Percentiles rank a stretch among this genome's conserved stretches.
Conservation (phyloP, 2,329 filamentous ascomycete species). For the Alternaria sp. region DNA sequence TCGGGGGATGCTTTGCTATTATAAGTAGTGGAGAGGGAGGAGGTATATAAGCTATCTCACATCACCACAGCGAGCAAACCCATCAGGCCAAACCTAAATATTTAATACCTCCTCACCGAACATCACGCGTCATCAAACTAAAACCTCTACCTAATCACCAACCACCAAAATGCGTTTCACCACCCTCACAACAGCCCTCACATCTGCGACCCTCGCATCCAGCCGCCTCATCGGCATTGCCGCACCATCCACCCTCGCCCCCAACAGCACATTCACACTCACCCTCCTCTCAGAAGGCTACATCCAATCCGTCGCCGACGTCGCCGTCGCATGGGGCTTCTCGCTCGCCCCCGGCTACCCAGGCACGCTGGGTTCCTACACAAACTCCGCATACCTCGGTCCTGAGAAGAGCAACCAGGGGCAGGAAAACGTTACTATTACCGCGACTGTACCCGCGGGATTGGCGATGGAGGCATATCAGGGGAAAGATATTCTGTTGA, state of each 20-base stretch:
- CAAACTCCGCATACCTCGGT: constrained; percentile 46
- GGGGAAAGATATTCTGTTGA: constrained; percentile 26
- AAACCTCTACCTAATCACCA: background rate
- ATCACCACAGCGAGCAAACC: too few species aligned
- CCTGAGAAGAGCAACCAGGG: constrained; percentile 33
- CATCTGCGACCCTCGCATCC: constrained; percentile 31
- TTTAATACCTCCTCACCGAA: background rate
- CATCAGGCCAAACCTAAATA: background rate
- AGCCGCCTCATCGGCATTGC: constrained; percentile 55
- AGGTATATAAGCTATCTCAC: background rate
- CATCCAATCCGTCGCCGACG: constrained; percentile 55
- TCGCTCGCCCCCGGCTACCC: constrained; percentile 25
- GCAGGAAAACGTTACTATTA: constrained; percentile 31
- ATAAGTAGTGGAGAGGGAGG: background rate
- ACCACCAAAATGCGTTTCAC: constrained; percentile 25
- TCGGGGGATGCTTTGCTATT: background rate
- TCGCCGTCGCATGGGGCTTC: constrained; percentile 55
- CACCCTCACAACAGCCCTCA: constrained; percentile 19
- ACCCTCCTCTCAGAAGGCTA: constrained; percentile 52
- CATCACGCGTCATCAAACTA: background rate
- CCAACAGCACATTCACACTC: constrained; percentile 48
- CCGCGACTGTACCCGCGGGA: constrained; percentile 18
- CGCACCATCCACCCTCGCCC: constrained; percentile 51
- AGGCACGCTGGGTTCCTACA: constrained; percentile 38
- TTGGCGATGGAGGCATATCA: constrained; percentile 8